phyloP scores from a whole-genome alignment of 2,329 filamentous ascomycete genomes.

The Botrytis hyacinthi region DNA sequence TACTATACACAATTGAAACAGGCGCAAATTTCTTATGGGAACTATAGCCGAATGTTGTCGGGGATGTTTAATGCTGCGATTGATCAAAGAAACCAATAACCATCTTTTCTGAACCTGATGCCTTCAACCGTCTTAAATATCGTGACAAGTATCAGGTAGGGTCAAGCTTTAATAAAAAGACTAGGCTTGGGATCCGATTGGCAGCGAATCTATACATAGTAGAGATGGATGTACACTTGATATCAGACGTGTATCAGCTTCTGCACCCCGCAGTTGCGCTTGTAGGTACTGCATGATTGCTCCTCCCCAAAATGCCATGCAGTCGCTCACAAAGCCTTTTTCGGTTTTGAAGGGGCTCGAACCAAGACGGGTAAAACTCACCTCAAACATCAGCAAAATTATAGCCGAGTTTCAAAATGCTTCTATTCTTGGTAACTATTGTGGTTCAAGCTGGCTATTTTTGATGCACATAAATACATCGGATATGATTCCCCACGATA shows the following conservation, averaged over 20 bases:
- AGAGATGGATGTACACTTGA: background rate
- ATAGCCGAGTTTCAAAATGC: background rate
- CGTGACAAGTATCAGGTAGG: no score
- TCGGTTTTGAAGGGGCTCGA: background rate
- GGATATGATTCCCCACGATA: background rate
- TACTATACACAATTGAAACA: background rate
- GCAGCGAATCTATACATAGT: background rate
- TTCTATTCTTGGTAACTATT: background rate
- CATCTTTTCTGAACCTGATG: background rate
- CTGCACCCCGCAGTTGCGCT: background rate
- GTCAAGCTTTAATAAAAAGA: background rate
- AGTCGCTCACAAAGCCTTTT: background rate
- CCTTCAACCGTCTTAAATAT: background rate
- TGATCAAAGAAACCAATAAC: background rate
- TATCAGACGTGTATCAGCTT: background rate
- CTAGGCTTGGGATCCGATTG: background rate
- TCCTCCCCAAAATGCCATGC: background rate
- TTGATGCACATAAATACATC: background rate
- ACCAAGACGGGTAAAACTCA: background rate
- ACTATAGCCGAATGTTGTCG: background rate
- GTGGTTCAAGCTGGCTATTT: background rate
- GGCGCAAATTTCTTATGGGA: background rate
- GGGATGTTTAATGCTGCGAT: background rate
- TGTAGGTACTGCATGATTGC: background rate
- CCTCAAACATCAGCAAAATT: background rate